Base-by-base conservation (phyloP, 179 eudicot genomes). In the Patellifolia procumbens region DNA sequence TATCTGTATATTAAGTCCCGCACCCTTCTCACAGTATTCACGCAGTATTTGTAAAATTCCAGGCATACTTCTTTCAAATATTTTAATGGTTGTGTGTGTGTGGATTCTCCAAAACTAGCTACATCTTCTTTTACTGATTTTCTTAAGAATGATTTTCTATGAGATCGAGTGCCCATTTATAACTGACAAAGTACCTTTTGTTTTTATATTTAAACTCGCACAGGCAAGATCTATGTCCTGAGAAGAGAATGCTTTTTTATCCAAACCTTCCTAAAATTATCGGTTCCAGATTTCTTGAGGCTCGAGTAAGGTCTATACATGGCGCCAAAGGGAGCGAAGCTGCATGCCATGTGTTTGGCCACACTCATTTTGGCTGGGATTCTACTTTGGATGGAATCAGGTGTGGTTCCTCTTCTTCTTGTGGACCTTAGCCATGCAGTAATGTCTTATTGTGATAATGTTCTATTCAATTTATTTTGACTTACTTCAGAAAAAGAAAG, bases 351-450 rank as follows among this genome's bases (percentile, higher is more conserved):
- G 87, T 90, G n/a, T 88, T 90, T 80, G 94, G 94, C 60, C 94
- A 90, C 80, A 88, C 94, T 55, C 94, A 90, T 86, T 90, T 90
- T 64, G 81, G 87, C 77, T 90, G 94, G 94, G 94, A 90, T 80
- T 88, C 89, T 37, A 53, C 72, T 37, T 80, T 85, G 65, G 89
- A 87, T 43, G 88, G 90, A 68, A 84, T 90, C 85, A 84, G 91
- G 91, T 90, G 68, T 34, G 42, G 0, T 28, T 56, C 48, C 51
- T 16, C 9, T 26, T 34, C 8, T 73, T n/a, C 46, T 5, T 13
- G 17, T 34, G 9, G 68, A 5, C 68, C 0, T 63, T 29, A 19
- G 68, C 45, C 16, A 19, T 63, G 12, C 13, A 63, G 45, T 63
- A 17, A 34, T 7, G 12, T 51, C 19, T 13, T 51, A 20, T 20